phyloP scores from a whole-genome alignment of 768 basidiomycete species.

The Kwoniella mangroviensis region DNA sequence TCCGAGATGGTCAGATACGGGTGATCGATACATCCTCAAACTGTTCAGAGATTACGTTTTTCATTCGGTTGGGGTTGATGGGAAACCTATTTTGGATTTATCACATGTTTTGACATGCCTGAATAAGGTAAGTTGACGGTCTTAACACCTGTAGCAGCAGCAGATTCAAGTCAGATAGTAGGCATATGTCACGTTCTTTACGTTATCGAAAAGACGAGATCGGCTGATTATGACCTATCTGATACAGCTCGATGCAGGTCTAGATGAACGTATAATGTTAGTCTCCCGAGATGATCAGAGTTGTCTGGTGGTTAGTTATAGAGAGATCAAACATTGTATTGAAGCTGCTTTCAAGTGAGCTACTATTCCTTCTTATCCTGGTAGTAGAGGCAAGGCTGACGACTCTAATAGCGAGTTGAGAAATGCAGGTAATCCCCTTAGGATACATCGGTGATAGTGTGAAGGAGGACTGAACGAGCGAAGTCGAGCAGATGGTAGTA shows the following conservation, averaged over 20 bases:
- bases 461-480: too few species aligned
- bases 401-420: constrained; percentile 23
- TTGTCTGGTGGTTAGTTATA: constrained; percentile 90
- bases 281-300: constrained; percentile 94
- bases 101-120: constrained; percentile 88
- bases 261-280: constrained; percentile 93
- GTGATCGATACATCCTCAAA: constrained; percentile 96
- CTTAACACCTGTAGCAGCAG: too few species aligned
- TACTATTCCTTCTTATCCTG: too few species aligned
- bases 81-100: constrained; percentile 85
- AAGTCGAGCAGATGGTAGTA: too few species aligned
- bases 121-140: constrained; percentile 73
- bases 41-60: constrained; percentile 98
- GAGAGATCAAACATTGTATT: constrained; percentile 84
- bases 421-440: constrained; percentile 20
- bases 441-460: constrained; percentile 16
- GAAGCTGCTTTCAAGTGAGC: constrained; percentile 81
- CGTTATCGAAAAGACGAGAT: too few species aligned
- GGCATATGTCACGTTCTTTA: too few species aligned
- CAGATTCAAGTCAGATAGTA: too few species aligned
- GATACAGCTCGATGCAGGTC: constrained; percentile 81
- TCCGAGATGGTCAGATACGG: constrained; percentile 96
- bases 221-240: background rate
- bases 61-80: constrained; percentile 91
- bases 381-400: too few species aligned